These are phyloP conservation scores for Sporothrix euskadiensis DNA, from an alignment of 2,329 filamentous ascomycete genomes.

Conservation along the genomic window DNA sequence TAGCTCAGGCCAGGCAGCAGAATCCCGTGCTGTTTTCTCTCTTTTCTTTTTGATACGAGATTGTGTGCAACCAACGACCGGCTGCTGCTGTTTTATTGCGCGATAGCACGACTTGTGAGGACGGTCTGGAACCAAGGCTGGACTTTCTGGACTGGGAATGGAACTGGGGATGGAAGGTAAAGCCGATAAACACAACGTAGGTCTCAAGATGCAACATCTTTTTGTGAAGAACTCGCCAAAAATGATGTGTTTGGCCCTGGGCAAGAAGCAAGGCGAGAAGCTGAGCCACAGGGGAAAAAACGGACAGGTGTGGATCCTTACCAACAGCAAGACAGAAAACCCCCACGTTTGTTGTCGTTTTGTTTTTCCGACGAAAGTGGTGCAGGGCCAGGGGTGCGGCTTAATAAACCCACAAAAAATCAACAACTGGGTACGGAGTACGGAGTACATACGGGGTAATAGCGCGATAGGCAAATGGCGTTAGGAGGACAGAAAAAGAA, in stretches of 20 bases:
- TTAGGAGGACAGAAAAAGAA: not conserved
- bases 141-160: not conserved
- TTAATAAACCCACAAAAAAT: not conserved
- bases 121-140: not conserved
- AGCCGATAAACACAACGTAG: not conserved
- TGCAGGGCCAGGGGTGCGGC: not conserved
- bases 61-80: not conserved
- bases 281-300: not conserved
- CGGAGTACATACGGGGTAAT: constrained; percentile 24
- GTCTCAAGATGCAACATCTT: not conserved
- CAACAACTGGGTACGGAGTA: not conserved
- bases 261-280: not conserved
- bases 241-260: not conserved
- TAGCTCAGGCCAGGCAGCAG: constrained; percentile 16
- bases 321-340: constrained; percentile 4
- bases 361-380: constrained; percentile 15
- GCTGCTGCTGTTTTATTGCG: not conserved
- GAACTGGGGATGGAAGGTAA: not conserved
- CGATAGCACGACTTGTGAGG: not conserved
- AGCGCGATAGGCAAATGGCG: constrained; percentile 23
- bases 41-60: not conserved
- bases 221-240: not conserved
- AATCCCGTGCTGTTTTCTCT: not conserved
- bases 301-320: not conserved
- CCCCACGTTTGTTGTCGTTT: constrained; percentile 18